Evolutionary conservation across 2,329 filamentous ascomycete genomes (phyloP).

Genomic region (Orbilia oligospora): DNA sequence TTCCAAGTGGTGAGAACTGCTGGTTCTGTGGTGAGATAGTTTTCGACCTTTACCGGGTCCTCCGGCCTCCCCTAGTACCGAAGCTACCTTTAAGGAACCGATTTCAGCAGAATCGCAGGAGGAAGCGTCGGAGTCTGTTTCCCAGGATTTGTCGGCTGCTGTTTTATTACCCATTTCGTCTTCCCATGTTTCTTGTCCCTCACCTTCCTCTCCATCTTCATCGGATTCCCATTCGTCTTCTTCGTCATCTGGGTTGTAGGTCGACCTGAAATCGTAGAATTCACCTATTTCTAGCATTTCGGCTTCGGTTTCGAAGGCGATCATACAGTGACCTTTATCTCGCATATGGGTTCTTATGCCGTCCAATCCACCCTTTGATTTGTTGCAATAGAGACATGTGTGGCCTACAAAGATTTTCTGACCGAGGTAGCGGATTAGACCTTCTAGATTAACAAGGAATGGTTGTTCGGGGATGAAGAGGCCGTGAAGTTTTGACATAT

Average conservation of each 20-base stretch:
- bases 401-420: slow-evolving; percentile 83
- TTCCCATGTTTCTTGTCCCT: slow-evolving; percentile 71
- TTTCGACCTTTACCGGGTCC: slow-evolving; percentile 6
- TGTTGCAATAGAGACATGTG: slow-evolving; percentile 90
- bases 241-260: slow-evolving; percentile 82
- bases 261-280: slow-evolving; percentile 96
- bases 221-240: slow-evolving; percentile 70
- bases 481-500: slow-evolving; percentile 94
- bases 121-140: slow-evolving; percentile 92
- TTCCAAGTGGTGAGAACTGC: slow-evolving; percentile 76
- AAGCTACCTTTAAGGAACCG: slow-evolving; percentile 29
- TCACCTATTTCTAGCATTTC: slow-evolving; percentile 96
- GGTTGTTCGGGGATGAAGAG: slow-evolving; percentile 94
- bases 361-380: slow-evolving; percentile 81
- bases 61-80: neutral
- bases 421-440: slow-evolving; percentile 82
- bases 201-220: slow-evolving; percentile 72
- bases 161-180: slow-evolving; percentile 71
- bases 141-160: slow-evolving; percentile 81
- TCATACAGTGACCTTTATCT: slow-evolving; percentile 96
- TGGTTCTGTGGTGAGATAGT: slow-evolving; percentile 38
- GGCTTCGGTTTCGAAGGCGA: slow-evolving; percentile 87
- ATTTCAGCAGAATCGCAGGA: slow-evolving; percentile 46
- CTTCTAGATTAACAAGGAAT: slow-evolving; percentile 85
- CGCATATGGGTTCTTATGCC: slow-evolving; percentile 97